Evolutionary conservation across 768 basidiomycete genomes (phyloP).

Genomic region (Amanita rimosa): DNA sequence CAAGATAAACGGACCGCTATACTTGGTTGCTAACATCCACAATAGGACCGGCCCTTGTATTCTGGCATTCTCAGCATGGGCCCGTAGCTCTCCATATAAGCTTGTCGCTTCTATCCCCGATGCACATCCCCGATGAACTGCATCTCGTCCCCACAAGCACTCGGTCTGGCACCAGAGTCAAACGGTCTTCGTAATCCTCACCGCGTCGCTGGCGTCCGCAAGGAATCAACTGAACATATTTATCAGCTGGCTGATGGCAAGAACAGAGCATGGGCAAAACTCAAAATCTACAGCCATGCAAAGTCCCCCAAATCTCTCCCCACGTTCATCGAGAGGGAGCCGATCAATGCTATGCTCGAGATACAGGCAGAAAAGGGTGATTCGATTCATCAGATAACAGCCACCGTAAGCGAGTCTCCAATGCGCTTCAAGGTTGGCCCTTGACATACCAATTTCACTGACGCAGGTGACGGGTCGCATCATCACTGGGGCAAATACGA

Average conservation of each 20-base stretch:
- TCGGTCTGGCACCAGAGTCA: constrained; percentile 38
- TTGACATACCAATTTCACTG: background rate
- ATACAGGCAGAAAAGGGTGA: constrained; percentile 38
- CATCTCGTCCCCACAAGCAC: constrained; percentile 34
- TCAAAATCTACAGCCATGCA: constrained; percentile 38
- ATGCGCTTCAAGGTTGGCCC: background rate
- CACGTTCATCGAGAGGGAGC: constrained; percentile 44
- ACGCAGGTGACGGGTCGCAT: constrained; percentile 38
- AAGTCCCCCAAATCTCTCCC: constrained; percentile 40
- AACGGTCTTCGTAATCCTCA: constrained; percentile 35
- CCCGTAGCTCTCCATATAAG: background rate
- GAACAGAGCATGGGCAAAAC: constrained; percentile 30
- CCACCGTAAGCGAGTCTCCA: constrained; percentile 21
- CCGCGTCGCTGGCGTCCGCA: constrained; percentile 23
- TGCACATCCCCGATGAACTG: constrained; percentile 6
- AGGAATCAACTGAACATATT: constrained; percentile 38
- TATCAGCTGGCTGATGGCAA: constrained; percentile 31
- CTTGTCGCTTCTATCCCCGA: background rate
- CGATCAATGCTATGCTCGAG: constrained; percentile 35
- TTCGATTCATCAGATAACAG: constrained; percentile 36
- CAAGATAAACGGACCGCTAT: background rate
- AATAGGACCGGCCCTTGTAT: constrained; percentile 22
- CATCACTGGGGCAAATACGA: constrained; percentile 33
- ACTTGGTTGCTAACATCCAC: constrained; percentile 9
- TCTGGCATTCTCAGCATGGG: constrained; percentile 9